Percentiles rank a stretch among this genome's conserved stretches.
phyloP scores from a whole-genome alignment of 2,329 filamentous ascomycete species.

The Fusarium nurragi region DNA sequence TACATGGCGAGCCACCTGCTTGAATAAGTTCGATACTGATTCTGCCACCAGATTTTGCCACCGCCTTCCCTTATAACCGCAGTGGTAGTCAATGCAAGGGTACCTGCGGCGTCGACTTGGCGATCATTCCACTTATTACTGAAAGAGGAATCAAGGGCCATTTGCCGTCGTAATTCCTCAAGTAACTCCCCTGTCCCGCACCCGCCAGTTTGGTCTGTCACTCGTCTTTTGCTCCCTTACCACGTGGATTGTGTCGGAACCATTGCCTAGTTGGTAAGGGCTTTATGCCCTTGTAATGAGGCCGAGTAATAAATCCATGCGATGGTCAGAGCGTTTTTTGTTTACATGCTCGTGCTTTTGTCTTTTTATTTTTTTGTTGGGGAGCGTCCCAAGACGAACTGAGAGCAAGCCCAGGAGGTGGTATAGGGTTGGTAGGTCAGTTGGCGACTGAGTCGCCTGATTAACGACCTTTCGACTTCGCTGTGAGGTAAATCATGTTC shows the following conservation, averaged over 20 bases:
- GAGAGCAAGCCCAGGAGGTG: neutral
- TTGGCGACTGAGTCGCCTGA: neutral
- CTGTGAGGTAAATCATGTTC: neutral
- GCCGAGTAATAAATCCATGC: neutral
- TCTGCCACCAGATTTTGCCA: constrained; percentile 1
- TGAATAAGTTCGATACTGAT: no score
- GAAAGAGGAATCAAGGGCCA: neutral
- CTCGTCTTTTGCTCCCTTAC: neutral
- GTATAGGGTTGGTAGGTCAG: constrained; percentile 4
- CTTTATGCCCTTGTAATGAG: neutral
- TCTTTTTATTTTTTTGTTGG: constrained; percentile 14
- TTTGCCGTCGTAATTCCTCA: neutral
- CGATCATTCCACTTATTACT: constrained; percentile 27
- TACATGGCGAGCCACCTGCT: no score
- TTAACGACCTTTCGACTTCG: neutral
- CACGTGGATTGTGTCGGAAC: neutral
- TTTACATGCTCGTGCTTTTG: neutral
- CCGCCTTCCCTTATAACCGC: neutral
- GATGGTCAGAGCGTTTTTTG: neutral
- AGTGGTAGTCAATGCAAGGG: neutral
- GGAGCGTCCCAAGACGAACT: constrained; percentile 1
- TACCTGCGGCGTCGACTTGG: neutral
- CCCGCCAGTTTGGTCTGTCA: constrained; percentile 6
- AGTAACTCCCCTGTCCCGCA: neutral
- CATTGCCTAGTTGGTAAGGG: neutral